Percentiles rank a stretch among this genome's conserved stretches.
phyloP scores from a whole-genome alignment of 305 asterid genomes.

The Ilex paraguariensis region DNA sequence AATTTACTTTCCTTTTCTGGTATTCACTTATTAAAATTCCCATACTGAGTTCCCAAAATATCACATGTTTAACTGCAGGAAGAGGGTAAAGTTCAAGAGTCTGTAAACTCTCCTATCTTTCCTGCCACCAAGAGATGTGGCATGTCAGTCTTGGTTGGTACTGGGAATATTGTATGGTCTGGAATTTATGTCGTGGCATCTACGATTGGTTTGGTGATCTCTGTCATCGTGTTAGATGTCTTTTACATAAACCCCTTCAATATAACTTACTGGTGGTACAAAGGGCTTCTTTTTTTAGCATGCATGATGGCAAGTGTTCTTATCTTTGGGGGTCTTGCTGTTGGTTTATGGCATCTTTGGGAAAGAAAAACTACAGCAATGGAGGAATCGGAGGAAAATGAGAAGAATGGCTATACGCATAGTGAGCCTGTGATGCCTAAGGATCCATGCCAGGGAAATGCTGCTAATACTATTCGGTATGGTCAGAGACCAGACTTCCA shows the following conservation, averaged over 20 bases:
- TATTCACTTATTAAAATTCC: background rate
- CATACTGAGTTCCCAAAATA: background rate
- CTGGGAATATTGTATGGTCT: slow-evolving; percentile 75
- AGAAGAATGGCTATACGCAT: slow-evolving; percentile 15
- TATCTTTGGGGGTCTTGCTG: slow-evolving; percentile 62
- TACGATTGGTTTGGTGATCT: slow-evolving; percentile 51
- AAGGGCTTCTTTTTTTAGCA: slow-evolving; percentile 57
- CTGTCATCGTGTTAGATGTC: slow-evolving; percentile 39
- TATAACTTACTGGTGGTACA: slow-evolving; percentile 53
- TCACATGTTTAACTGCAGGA: slow-evolving; percentile 42
- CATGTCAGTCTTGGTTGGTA: slow-evolving; percentile 77
- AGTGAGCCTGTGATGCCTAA: slow-evolving; percentile 9
- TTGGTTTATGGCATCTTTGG: slow-evolving; percentile 68
- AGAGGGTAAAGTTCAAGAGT: slow-evolving; percentile 50
- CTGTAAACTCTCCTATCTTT: slow-evolving; percentile 23
- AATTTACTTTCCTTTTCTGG: background rate
- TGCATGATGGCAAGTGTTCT: slow-evolving; percentile 55
- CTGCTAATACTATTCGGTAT: slow-evolving; percentile 28
- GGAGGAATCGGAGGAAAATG: slow-evolving; percentile 15
- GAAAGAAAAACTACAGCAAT: slow-evolving; percentile 30
- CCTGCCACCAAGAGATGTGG: slow-evolving; percentile 34
- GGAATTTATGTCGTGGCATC: slow-evolving; percentile 56
- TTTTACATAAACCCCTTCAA: slow-evolving; percentile 55
- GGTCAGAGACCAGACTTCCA: slow-evolving; percentile 69
- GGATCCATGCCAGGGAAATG: slow-evolving; percentile 27